A percentile compares a stretch with the other conserved stretches of the same genome.
Conservation (phyloP, 257 asterid species). For the Rhazya stricta region DNA sequence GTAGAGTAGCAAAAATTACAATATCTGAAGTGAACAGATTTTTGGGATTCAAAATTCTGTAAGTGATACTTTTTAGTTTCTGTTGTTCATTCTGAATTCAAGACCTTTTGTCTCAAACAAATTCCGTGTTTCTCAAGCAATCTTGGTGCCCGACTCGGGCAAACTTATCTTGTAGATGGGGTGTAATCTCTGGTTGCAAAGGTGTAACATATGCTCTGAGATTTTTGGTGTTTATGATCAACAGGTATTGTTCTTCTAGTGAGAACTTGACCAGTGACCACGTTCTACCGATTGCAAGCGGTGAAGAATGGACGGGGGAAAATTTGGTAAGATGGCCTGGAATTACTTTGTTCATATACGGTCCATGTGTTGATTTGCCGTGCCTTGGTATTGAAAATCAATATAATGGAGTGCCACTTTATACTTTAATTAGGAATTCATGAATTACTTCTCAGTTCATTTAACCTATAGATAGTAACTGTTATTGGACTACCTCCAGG, state of each 20-base stretch:
- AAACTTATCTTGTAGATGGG: background rate
- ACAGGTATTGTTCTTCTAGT: constrained; percentile 68
- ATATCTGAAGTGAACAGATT: too few relatives aligned
- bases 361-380: background rate
- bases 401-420: background rate
- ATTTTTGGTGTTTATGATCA: constrained; percentile 5
- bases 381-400: background rate
- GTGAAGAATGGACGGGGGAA: constrained; percentile 96
- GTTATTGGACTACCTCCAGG: background rate
- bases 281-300: constrained; percentile 72
- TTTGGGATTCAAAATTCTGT: too few relatives aligned
- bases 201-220: background rate
- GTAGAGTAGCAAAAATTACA: too few relatives aligned
- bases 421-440: background rate
- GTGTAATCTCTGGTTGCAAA: background rate
- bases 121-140: too few relatives aligned
- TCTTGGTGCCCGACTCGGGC: too few relatives aligned
- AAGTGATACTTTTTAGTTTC: too few relatives aligned
- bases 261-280: constrained; percentile 86
- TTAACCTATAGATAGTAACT: background rate
- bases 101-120: too few relatives aligned
- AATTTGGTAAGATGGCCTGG: constrained; percentile 56
- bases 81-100: background rate
- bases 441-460: background rate
- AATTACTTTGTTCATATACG: background rate